Evolutionary conservation across 75 land plant species (phyloP).

Genomic region (Picea sitchensis): DNA sequence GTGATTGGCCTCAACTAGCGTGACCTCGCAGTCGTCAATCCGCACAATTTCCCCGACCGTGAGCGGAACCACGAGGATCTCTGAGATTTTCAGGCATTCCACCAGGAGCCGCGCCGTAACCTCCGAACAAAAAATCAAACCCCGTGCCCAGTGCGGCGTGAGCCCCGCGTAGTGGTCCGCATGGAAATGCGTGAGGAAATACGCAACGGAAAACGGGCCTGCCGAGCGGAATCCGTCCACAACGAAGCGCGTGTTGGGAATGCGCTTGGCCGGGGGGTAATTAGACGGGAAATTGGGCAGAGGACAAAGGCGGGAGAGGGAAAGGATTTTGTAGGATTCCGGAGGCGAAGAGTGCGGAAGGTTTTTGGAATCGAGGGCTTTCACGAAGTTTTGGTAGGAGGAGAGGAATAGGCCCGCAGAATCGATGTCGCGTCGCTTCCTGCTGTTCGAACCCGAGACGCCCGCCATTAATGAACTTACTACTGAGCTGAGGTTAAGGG

Average conservation of each 20-base stretch:
- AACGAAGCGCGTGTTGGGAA: slow-evolving; percentile 82
- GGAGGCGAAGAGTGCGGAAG: no score
- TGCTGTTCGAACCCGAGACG: no score
- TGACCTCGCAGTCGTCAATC: slow-evolving; percentile 71
- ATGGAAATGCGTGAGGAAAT: slow-evolving; percentile 96
- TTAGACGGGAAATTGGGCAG: slow-evolving; percentile 56
- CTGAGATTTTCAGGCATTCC: slow-evolving; percentile 36
- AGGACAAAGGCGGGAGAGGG: background rate
- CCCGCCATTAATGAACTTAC: no score
- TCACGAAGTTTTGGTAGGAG: no score
- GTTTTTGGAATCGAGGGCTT: no score
- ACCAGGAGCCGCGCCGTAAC: slow-evolving; percentile 63
- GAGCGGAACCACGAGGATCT: slow-evolving; percentile 40
- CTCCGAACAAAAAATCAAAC: slow-evolving; percentile 83
- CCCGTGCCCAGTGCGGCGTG: slow-evolving; percentile 62
- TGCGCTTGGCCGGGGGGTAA: slow-evolving; percentile 69
- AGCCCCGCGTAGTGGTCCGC: slow-evolving; percentile 90
- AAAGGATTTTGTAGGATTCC: no score
- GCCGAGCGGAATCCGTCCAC: slow-evolving; percentile 75
- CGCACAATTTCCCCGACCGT: slow-evolving; percentile 24
- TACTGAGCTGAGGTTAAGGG: no score
- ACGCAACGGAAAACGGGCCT: slow-evolving; percentile 62
- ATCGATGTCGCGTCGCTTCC: no score
- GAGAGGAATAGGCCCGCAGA: no score
- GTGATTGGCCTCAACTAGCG: slow-evolving; percentile 86